Conservation (phyloP, 2,329 filamentous ascomycete genomes). For the Lasiodiplodia sp. region DNA sequence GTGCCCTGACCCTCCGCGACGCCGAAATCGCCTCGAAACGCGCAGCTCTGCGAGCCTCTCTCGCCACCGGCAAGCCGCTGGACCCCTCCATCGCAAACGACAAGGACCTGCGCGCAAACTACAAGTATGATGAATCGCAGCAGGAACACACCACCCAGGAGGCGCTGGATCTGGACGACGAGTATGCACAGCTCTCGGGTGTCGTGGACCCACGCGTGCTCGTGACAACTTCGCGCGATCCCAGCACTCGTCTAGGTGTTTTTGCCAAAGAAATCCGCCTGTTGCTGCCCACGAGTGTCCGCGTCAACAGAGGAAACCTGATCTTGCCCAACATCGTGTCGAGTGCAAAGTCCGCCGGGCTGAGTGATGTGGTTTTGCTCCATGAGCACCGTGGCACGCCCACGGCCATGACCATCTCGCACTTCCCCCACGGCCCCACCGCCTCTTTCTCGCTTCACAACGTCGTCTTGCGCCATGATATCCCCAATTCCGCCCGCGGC, state of each 20-base stretch:
- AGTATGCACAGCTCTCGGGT: slow-evolving; percentile 90
- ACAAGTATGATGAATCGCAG: slow-evolving; percentile 88
- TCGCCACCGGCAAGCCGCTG: slow-evolving; percentile 87
- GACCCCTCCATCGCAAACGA: slow-evolving; percentile 86
- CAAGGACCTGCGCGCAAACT: slow-evolving; percentile 82
- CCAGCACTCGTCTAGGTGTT: slow-evolving; percentile 81
- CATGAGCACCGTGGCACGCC: slow-evolving; percentile 94
- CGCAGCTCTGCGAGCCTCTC: slow-evolving; percentile 81
- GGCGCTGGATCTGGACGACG: slow-evolving; percentile 80
- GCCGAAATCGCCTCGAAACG: slow-evolving; percentile 93
- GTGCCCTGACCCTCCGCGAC: slow-evolving; percentile 84
- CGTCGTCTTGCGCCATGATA: slow-evolving; percentile 89
- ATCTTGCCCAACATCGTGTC: slow-evolving; percentile 84
- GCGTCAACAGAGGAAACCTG: slow-evolving; percentile 89
- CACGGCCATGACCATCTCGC: slow-evolving; percentile 85
- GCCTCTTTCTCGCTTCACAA: slow-evolving; percentile 90
- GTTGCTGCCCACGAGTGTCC: slow-evolving; percentile 82
- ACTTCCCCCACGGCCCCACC: slow-evolving; percentile 88
- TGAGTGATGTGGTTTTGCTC: slow-evolving; percentile 80
- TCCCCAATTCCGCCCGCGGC: slow-evolving; percentile 84
- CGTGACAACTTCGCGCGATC: slow-evolving; percentile 89
- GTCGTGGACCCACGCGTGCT: slow-evolving; percentile 88
- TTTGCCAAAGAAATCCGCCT: slow-evolving; percentile 93
- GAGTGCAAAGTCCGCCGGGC: slow-evolving; percentile 78
- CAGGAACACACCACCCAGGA: slow-evolving; percentile 72